Percentiles rank a stretch among this genome's conserved stretches.
phyloP scores from a whole-genome alignment of 106 monocot genomes.

The Agapanthus africanus region DNA sequence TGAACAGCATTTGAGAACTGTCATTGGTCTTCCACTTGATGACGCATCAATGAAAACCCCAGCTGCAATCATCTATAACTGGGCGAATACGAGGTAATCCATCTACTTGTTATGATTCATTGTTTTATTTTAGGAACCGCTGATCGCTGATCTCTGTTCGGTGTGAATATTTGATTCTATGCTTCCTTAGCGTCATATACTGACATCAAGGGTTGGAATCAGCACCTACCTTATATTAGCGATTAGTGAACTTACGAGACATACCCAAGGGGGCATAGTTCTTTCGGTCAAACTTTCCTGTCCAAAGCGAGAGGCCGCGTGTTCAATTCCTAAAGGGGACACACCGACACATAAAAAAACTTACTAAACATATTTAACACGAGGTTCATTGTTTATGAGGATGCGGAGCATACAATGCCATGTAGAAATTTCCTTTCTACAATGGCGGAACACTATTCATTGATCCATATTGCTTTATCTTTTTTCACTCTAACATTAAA shows the following conservation, averaged over 20 bases:
- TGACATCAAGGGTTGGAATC: not conserved
- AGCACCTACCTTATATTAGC: not conserved
- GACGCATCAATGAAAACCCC: conserved; percentile 84
- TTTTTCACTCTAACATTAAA: no score
- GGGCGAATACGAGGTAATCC: conserved; percentile 83
- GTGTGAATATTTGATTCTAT: not conserved
- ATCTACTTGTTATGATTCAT: no score
- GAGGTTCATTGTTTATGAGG: not conserved
- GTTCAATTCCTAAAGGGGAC: no score
- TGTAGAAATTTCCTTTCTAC: no score
- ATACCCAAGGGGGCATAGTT: no score
- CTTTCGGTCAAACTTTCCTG: no score
- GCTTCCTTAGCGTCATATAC: not conserved
- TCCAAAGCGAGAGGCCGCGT: no score
- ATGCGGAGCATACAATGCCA: no score
- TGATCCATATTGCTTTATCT: no score
- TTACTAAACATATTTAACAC: not conserved
- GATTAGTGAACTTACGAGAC: not conserved
- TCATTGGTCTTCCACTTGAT: conserved; percentile 86
- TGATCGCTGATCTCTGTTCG: not conserved
- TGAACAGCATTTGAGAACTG: conserved; percentile 88
- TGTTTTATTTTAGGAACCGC: not conserved
- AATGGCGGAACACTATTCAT: no score
- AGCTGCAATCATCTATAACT: conserved; percentile 93
- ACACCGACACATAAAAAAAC: no score